Evolutionary conservation across 2,329 filamentous ascomycete genomes (phyloP).

Genomic region (Microsporum canis): DNA sequence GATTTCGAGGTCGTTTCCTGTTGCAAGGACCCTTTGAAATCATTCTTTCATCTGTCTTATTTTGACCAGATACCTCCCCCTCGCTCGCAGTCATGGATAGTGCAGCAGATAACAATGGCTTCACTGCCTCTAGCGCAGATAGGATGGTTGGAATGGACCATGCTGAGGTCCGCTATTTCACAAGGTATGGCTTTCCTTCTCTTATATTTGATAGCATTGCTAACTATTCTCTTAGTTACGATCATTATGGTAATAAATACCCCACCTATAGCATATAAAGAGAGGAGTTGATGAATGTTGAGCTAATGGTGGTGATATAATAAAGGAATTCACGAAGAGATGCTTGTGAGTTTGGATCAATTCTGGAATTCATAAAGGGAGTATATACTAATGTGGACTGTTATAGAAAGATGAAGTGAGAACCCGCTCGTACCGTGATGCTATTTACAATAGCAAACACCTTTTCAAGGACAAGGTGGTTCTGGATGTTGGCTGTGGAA

Average conservation of each 20-base stretch:
- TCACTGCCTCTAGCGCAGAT: conserved; percentile 30
- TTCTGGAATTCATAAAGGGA: conserved; percentile 9
- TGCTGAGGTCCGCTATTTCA: conserved; percentile 98
- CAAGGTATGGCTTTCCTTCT: conserved; percentile 54
- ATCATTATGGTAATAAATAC: conserved; percentile 69
- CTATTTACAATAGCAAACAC: conserved; percentile 94
- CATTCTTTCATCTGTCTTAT: neutral
- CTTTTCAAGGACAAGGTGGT: conserved; percentile 86
- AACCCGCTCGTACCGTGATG: conserved; percentile 90
- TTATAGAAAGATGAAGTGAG: conserved; percentile 93
- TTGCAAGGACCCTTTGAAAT: neutral
- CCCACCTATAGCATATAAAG: neutral
- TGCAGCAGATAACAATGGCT: neutral
- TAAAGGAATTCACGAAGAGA: conserved; percentile 89
- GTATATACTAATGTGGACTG: conserved; percentile 6
- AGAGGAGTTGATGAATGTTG: neutral
- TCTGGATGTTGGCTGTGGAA: conserved; percentile 94
- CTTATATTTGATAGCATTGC: conserved; percentile 5
- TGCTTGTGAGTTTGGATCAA: conserved; percentile 60
- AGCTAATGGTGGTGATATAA: conserved; percentile 21
- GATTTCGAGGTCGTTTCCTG: neutral
- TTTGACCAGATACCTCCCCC: no score
- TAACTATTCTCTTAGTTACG: conserved; percentile 54
- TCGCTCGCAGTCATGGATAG: neutral
- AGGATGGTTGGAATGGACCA: conserved; percentile 58